A percentile compares a stretch with the other conserved stretches of the same genome.
Conservation (phyloP, 192 early-diverging fungal genomes). For the Phycomyces blakesleeanus region DNA sequence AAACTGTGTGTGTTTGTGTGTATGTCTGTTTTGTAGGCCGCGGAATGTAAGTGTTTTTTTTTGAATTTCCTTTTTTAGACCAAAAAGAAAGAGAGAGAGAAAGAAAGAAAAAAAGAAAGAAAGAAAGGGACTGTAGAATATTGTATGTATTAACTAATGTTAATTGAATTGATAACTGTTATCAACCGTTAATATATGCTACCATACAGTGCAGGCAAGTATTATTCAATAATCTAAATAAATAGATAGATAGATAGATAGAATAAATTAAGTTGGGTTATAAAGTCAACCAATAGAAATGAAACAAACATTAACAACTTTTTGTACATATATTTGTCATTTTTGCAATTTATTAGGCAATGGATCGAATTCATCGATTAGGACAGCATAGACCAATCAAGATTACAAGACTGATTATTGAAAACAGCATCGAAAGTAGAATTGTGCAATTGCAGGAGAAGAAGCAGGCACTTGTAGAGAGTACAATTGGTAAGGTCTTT, state of each 20-base stretch:
- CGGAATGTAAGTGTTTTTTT: conserved; percentile 31
- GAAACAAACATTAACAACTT: neutral
- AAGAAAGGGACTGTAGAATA: neutral
- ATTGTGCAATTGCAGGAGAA: conserved; percentile 92
- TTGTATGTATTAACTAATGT: neutral
- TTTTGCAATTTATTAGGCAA: conserved; percentile 77
- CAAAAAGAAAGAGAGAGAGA: too few relatives aligned
- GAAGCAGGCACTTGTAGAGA: conserved; percentile 85
- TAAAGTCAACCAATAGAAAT: neutral
- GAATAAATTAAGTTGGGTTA: neutral
- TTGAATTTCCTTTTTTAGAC: too few relatives aligned
- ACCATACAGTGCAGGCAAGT: too few relatives aligned
- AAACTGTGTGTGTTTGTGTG: neutral
- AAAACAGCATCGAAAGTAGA: conserved; percentile 88
- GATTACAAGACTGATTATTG: conserved; percentile 85
- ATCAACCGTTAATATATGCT: too few relatives aligned
- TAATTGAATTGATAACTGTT: neutral
- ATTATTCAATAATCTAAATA: too few relatives aligned
- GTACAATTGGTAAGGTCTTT: conserved; percentile 83
- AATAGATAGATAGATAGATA: too few relatives aligned
- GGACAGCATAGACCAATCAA: conserved; percentile 89
- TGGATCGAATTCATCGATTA: conserved; percentile 93
- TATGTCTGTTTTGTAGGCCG: conserved; percentile 4
- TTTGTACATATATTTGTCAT: neutral
- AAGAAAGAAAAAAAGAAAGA: neutral